phyloP scores from a whole-genome alignment of 371 early-diverging fungal genomes.

The Mortierella polycephala region DNA sequence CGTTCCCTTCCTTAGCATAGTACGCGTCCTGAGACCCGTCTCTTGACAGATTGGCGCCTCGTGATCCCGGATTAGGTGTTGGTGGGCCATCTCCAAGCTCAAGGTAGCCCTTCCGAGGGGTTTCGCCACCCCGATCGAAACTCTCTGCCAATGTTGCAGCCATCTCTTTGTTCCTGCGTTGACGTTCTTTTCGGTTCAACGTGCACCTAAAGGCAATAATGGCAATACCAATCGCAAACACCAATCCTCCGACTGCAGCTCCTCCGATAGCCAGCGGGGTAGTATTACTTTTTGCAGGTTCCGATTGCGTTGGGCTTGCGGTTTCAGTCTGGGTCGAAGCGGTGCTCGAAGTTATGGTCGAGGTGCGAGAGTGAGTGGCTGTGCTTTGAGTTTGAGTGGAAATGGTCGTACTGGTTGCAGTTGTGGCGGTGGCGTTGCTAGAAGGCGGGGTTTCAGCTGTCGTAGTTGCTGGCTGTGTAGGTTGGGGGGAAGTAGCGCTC shows the following conservation, averaged over 20 bases:
- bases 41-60: slow-evolving; percentile 36
- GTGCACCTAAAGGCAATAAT: slow-evolving; percentile 35
- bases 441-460: too few relatives aligned
- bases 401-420: background rate
- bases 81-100: slow-evolving; percentile 37
- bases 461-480: too few relatives aligned
- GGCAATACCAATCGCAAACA: slow-evolving; percentile 37
- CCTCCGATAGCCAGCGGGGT: slow-evolving; percentile 10
- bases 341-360: too few relatives aligned
- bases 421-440: background rate
- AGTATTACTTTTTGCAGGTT: background rate
- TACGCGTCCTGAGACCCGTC: slow-evolving; percentile 48
- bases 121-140: slow-evolving; percentile 30
- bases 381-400: too few relatives aligned
- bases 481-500: too few relatives aligned
- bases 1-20: slow-evolving; percentile 21
- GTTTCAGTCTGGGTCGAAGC: background rate
- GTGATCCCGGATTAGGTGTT: slow-evolving; percentile 14
- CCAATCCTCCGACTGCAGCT: slow-evolving; percentile 35
- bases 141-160: slow-evolving; percentile 40
- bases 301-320: background rate
- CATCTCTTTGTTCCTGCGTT: slow-evolving; percentile 43
- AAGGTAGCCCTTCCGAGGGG: slow-evolving; percentile 35
- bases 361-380: too few relatives aligned
- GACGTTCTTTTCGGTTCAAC: slow-evolving; percentile 20